Evolutionary conservation across 1,139 yeast genomes (phyloP), one percentile per base, ranked within the genome.

Genomic region (Pichia inconspicua): DNA sequence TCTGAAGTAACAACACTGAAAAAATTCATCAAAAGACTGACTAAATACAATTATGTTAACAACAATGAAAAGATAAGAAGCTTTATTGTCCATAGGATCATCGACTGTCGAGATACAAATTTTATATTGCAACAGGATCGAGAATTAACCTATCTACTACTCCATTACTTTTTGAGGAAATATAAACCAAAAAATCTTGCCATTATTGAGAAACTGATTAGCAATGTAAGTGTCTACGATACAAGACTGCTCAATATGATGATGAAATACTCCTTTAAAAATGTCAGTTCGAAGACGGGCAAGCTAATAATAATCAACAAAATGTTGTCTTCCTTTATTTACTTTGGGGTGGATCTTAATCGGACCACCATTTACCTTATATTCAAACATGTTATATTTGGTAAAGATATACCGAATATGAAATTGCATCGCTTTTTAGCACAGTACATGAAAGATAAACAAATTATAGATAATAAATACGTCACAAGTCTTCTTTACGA

Each of bases 11-110:
- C 28, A 1, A 22, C 19, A 5, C 25, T 49, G 7, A 19, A 17
- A 14, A 12, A 17, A 3, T 45, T 49, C 19, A 22, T 47, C 3
- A 7, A 38, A 10, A 41, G 48, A 14, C 4, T 49, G 17, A 47
- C 53, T 3, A 22, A 17, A 11, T 22, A 31, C 4, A 46, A 42
- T 25, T 50, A 41, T 30, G 10, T 47, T 11, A 50, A 50, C 27
- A 41, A 40, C 17, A 50, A 42, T 31, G 40, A 41, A 14, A n/a
- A 14, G n/a, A 50, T 50, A 2, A 38, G 37, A 34, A 41, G 39
- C 22, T 50, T 50, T 11, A 8, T 50, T 1, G 42, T 45, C 9
- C 40, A 45, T 8, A 30, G 53, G 35, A 22, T 50, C 14, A 35
- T 49, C 4, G 27, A 40, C 22, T 40, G 42, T 14, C n/a, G 25